Percentiles rank a stretch among this genome's conserved stretches.
Conservation (phyloP, 2,329 filamentous ascomycete genomes). For the Atkinsonella hypoxylon region DNA sequence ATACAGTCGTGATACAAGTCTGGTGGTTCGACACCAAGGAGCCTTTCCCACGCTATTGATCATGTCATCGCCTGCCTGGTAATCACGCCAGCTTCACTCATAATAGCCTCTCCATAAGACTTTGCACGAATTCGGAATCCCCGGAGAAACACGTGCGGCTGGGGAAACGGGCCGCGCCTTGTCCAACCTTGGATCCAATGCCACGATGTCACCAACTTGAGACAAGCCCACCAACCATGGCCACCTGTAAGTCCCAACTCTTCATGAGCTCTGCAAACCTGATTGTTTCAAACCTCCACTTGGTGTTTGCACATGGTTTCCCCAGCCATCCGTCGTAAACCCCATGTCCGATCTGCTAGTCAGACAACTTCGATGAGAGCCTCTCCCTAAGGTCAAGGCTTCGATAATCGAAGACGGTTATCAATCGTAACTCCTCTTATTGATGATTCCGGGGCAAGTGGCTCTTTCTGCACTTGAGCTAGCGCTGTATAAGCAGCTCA, state of each 20-base stretch:
- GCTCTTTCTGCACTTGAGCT: background rate
- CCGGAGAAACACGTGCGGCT: background rate
- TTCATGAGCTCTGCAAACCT: background rate
- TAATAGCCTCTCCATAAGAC: background rate
- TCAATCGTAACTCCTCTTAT: background rate
- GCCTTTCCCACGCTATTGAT: background rate
- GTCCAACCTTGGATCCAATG: background rate
- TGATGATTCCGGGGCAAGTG: background rate
- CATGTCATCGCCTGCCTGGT: background rate
- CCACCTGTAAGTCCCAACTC: background rate
- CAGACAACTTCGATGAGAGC: background rate
- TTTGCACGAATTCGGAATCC: background rate
- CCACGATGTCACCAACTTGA: background rate
- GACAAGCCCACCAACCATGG: background rate
- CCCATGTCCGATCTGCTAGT: background rate
- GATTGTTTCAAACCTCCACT: no score
- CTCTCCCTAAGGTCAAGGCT: background rate
- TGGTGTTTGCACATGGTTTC: no score
- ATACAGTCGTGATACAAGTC: constrained; percentile 1
- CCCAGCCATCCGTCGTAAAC: background rate
- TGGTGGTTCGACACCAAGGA: background rate
- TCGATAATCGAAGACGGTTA: background rate
- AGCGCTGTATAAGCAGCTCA: background rate
- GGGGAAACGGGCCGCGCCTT: background rate
- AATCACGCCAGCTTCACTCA: background rate